Percentiles rank a stretch among this genome's conserved stretches.
These are phyloP conservation scores for Penicillium taxi DNA, from an alignment of 495 filamentous ascomycete genomes.

Conservation along the genomic window DNA sequence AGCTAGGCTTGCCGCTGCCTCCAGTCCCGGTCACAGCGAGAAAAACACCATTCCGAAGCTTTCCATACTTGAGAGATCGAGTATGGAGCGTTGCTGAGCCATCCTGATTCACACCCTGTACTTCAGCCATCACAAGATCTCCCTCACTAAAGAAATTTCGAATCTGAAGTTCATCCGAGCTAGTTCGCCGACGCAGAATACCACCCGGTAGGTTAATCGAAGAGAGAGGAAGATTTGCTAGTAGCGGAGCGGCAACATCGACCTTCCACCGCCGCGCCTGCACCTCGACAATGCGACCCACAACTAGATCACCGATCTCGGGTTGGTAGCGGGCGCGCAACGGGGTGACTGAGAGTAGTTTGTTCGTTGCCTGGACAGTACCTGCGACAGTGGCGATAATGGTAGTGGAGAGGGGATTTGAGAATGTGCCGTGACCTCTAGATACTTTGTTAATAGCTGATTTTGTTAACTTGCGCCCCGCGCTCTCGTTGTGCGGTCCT, in stretches of 20 bases:
- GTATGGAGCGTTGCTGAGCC: conserved; percentile 84
- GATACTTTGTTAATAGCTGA: not conserved
- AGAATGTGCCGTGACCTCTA: conserved; percentile 78
- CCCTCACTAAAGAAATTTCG: conserved; percentile 87
- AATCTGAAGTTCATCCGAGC: conserved; percentile 92
- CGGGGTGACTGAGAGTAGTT: conserved; percentile 81
- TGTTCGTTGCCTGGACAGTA: conserved; percentile 84
- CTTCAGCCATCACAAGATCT: conserved; percentile 82
- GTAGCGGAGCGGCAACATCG: conserved; percentile 75
- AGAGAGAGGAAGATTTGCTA: conserved; percentile 72
- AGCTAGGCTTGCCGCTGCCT: conserved; percentile 49
- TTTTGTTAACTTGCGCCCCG: conserved; percentile 7
- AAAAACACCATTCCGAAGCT: conserved; percentile 87
- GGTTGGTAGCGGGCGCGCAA: conserved; percentile 90
- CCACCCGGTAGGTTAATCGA: conserved; percentile 94
- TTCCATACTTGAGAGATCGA: conserved; percentile 83
- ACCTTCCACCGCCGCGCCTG: conserved; percentile 88
- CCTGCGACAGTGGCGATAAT: conserved; percentile 86
- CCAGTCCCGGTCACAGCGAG: conserved; percentile 71
- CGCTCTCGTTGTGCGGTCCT: conserved; percentile 1
- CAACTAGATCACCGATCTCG: conserved; percentile 90
- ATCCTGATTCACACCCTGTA: conserved; percentile 74
- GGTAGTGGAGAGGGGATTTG: conserved; percentile 47
- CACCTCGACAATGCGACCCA: conserved; percentile 88
- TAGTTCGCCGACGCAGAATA: conserved; percentile 81